Base-by-base conservation (phyloP, 2,329 filamentous ascomycete species). In the Colletotrichum lentis region DNA sequence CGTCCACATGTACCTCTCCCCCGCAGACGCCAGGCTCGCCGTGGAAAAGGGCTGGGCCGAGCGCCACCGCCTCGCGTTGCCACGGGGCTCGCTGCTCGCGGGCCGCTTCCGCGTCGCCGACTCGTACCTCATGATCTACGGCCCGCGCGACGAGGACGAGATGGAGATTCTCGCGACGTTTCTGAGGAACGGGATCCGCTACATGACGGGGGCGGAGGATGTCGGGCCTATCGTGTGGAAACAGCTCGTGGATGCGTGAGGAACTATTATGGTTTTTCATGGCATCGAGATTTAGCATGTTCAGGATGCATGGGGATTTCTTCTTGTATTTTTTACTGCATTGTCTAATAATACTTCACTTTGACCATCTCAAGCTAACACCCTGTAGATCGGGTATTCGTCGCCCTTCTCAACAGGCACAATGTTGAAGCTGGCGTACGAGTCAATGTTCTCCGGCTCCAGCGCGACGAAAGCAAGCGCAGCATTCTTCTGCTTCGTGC, bases 121-220 rank as follows among this genome's bases (percentile, higher is more conserved):
- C 72, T 74, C 74, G 0, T 82, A 80, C 61, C 73, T 82, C 37
- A 56, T 83, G 52, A 49, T 82, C 0, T 83, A 82, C 35, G 80
- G 80, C 50, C 80, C 80, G 47, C 71, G 80, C 31, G 73, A 79
- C 22, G 75, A 74, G 20, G 73, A 35, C 0, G 81, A 82, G 71
- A 73, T 78, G 35, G 73, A 69, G 31, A 71, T 77, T 1, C 20
- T 70, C 16, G 61, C 60, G 3, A 49, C 44, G 11, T 44, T 70
- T 5, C 12, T 70, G 8, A 20, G 37, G 27, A 62, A 47, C 7
- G 57, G 22, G 5, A 43, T 65, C 7, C 50, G 61, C 0, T 70
- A 59, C 37, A 70, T 70, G 69, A 70, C 65, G 10, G 69, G 61
- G 4, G 43, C 20, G 27, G 52, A 69, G 50, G 56, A 59, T 5